Evolutionary conservation across 129 eudicot species (phyloP), one percentile per base, ranked within the genome.

Genomic region (Logfia minima): DNA sequence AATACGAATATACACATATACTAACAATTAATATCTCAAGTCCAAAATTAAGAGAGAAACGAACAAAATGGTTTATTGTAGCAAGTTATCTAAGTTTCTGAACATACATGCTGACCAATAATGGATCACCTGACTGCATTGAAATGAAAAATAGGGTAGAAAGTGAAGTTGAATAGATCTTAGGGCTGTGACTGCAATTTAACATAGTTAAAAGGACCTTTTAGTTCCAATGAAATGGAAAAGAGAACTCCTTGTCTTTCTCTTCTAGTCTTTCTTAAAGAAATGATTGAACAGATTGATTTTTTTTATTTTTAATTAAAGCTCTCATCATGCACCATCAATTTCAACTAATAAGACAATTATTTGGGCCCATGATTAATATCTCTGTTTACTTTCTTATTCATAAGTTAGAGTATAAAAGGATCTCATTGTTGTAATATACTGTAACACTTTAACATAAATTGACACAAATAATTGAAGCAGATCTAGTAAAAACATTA

Each of bases 311-410:
- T 34, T 34, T 34, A 34, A 4, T 3, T 37, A 68, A 17, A 24
- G 48, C 1, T 71, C 66, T 35, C 71, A 71, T 70, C 72, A 71
- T 56, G 35, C 75, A 69, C 70, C 76, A 19, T 60, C 61, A 52
- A 22, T 45, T 79, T 71, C 77, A 61, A 71, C 77, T 62, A 79
- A 71, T 79, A 62, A 79, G 77, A 79, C 82, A 79, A 70, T 70
- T 70, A 11, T 39, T 7, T 18, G 29, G 26, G 41, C 28, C 45
- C 65, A 11, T 79, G 56, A 77, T 68, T 58, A 68, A 37, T 35
- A 62, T 58, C n/a, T 37, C 19, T 39, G 61, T 68, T 56, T 55
- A 58, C 68, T 55, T 68, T 77, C 59, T 22, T 68, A 29, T 37
- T 56, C 68, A 58, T 26, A 58, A 53, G 56, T 53, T 7, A 64